Percentiles rank a stretch among this genome's conserved stretches.
phyloP scores from a whole-genome alignment of 306 rosid species.

The Datisca glomerata region DNA sequence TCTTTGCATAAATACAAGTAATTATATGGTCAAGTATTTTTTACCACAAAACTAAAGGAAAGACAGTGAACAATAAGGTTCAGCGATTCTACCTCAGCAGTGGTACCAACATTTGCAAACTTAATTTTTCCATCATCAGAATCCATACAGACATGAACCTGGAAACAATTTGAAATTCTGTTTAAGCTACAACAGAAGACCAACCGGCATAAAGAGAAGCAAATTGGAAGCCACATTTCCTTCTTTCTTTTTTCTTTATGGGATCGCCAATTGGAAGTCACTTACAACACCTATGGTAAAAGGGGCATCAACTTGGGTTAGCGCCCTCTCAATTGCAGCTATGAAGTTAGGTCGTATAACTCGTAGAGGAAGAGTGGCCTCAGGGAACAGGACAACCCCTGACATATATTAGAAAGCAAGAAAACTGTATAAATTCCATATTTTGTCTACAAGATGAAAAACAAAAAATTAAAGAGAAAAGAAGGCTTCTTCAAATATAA shows the following conservation, averaged over 20 bases:
- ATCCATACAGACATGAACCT: slow-evolving; percentile 53
- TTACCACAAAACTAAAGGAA: neutral
- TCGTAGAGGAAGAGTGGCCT: slow-evolving; percentile 79
- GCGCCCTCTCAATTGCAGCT: slow-evolving; percentile 55
- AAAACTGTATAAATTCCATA: slow-evolving; percentile 2
- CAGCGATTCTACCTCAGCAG: slow-evolving; percentile 61
- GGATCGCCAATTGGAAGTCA: slow-evolving; percentile 21
- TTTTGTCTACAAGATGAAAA: too few species aligned
- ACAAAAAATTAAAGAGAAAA: neutral
- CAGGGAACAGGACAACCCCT: slow-evolving; percentile 95
- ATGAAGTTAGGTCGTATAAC: slow-evolving; percentile 52
- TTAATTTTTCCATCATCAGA: slow-evolving; percentile 19
- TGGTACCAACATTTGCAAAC: slow-evolving; percentile 63
- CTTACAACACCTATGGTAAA: slow-evolving; percentile 80
- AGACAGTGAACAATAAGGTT: neutral
- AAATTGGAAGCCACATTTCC: too few species aligned
- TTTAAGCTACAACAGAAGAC: slow-evolving; percentile 2
- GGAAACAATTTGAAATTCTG: slow-evolving; percentile 12
- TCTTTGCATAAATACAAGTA: neutral
- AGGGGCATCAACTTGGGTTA: slow-evolving; percentile 56
- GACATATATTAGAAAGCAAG: slow-evolving; percentile 18
- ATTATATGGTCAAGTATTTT: slow-evolving; percentile 10
- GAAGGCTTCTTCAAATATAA: neutral
- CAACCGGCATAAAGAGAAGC: slow-evolving; percentile 1
- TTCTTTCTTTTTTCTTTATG: too few species aligned